These are phyloP conservation scores for Periconia sp. DNA, from an alignment of 2,329 filamentous ascomycete species.

Conservation along the genomic window DNA sequence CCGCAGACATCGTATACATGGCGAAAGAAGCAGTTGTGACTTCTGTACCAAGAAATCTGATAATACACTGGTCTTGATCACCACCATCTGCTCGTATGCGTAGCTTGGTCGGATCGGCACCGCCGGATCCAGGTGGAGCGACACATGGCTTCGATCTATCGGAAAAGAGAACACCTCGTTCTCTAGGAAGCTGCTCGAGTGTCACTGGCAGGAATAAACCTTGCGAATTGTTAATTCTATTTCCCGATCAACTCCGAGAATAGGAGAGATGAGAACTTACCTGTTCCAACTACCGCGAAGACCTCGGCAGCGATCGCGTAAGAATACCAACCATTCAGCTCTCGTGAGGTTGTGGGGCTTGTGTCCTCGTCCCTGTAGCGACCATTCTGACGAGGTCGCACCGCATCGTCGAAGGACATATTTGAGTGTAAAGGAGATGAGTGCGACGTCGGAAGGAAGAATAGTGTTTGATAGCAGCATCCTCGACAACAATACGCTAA, in stretches of 20 bases:
- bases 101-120: conserved; percentile 6
- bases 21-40: conserved; percentile 93
- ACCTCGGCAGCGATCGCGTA: conserved; percentile 92
- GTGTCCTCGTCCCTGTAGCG: conserved; percentile 51
- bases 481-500: no score
- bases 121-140: conserved; percentile 59
- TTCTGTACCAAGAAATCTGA: conserved; percentile 76
- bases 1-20: conserved; percentile 93
- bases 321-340: conserved; percentile 87
- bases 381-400: conserved; percentile 9
- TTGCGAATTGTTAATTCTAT: conserved; percentile 41
- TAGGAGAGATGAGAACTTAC: conserved; percentile 55
- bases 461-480: no score
- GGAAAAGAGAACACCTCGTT: conserved; percentile 82
- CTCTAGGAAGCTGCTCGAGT: conserved; percentile 85
- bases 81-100: conserved; percentile 21
- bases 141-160: conserved; percentile 76
- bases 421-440: conserved; percentile 2
- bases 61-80: conserved; percentile 69
- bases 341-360: conserved; percentile 78
- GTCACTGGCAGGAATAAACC: conserved; percentile 93
- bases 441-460: no score
- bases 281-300: conserved; percentile 85
- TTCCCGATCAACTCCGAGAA: neutral
- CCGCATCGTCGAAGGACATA: conserved; percentile 25